Percentiles rank a stretch among this genome's conserved stretches.
Evolutionary conservation across 2,329 filamentous ascomycete genomes (phyloP).

Genomic region (Drechslerella dactyloides): DNA sequence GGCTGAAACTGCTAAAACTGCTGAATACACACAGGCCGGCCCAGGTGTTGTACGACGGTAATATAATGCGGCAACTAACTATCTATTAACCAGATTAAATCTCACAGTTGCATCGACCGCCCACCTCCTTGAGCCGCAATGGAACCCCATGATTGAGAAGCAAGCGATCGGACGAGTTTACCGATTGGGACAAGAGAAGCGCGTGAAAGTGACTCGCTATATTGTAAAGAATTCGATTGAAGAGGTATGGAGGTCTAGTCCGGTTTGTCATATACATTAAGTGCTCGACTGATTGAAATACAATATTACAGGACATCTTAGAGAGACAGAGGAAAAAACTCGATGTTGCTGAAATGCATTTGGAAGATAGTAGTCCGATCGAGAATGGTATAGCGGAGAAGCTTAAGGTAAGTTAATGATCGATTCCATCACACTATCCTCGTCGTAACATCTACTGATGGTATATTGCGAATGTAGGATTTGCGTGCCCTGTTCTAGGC

Average conservation of each 20-base stretch:
- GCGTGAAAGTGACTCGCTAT: conserved; percentile 54
- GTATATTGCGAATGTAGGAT: too few relatives aligned
- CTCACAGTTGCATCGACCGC: conserved; percentile 54
- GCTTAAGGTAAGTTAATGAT: background rate
- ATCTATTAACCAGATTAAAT: conserved; percentile 51
- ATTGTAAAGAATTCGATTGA: conserved; percentile 55
- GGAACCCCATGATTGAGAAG: conserved; percentile 56
- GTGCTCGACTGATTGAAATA: background rate
- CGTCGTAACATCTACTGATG: too few relatives aligned
- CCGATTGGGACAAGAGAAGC: conserved; percentile 54
- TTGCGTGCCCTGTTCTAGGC: too few relatives aligned
- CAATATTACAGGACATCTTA: background rate
- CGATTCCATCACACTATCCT: too few relatives aligned
- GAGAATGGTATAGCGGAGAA: background rate
- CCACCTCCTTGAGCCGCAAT: conserved; percentile 56
- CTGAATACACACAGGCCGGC: too few relatives aligned
- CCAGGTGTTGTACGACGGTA: background rate
- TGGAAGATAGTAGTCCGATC: background rate
- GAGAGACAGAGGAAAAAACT: background rate
- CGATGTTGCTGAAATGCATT: background rate
- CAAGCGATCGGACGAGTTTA: conserved; percentile 55
- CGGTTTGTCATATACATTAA: too few relatives aligned
- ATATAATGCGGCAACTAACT: background rate
- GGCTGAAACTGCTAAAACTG: background rate
- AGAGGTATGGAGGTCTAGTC: too few relatives aligned